Conservation (phyloP, 1,284 basidiomycete species). For the Phellinidium pouzarii region DNA sequence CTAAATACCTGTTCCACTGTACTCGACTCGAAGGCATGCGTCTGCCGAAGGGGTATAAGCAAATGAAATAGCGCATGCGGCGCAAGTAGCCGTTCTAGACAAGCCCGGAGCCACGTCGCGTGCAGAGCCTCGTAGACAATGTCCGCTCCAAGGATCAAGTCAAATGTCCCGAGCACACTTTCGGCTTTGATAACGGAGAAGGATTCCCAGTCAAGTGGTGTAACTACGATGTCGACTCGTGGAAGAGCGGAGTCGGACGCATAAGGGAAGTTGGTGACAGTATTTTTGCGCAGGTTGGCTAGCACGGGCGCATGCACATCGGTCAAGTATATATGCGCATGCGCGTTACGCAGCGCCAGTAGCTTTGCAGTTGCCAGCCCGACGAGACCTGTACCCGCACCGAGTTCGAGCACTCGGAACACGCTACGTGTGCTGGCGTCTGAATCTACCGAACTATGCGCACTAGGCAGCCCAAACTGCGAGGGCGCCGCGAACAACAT, state of each 20-base stretch:
- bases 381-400: slow-evolving; percentile 85
- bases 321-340: slow-evolving; percentile 58
- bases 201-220: slow-evolving; percentile 61
- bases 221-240: slow-evolving; percentile 29
- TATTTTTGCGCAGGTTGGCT: slow-evolving; percentile 65
- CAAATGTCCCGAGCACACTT: slow-evolving; percentile 41
- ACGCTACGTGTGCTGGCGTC: slow-evolving; percentile 2
- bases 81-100: slow-evolving; percentile 45
- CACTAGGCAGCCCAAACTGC: slow-evolving; percentile 40
- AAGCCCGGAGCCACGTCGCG: slow-evolving; percentile 57
- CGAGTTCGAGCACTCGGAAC: slow-evolving; percentile 71
- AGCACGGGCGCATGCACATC: slow-evolving; percentile 77
- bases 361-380: slow-evolving; percentile 58
- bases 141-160: slow-evolving; percentile 69
- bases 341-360: slow-evolving; percentile 26
- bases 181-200: slow-evolving; percentile 29
- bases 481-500: slow-evolving; percentile 59
- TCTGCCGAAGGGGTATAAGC: slow-evolving; percentile 64
- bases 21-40: slow-evolving; percentile 52
- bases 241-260: slow-evolving; percentile 21
- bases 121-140: slow-evolving; percentile 70
- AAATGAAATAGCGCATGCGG: slow-evolving; percentile 51
- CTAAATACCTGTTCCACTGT: slow-evolving; percentile 47
- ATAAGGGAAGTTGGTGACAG: slow-evolving; percentile 61
- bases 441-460: not conserved